Percentiles rank a stretch among this genome's conserved stretches.
Evolutionary conservation across 1,284 basidiomycete genomes (phyloP).

Genomic region (Termitomyces sp.): DNA sequence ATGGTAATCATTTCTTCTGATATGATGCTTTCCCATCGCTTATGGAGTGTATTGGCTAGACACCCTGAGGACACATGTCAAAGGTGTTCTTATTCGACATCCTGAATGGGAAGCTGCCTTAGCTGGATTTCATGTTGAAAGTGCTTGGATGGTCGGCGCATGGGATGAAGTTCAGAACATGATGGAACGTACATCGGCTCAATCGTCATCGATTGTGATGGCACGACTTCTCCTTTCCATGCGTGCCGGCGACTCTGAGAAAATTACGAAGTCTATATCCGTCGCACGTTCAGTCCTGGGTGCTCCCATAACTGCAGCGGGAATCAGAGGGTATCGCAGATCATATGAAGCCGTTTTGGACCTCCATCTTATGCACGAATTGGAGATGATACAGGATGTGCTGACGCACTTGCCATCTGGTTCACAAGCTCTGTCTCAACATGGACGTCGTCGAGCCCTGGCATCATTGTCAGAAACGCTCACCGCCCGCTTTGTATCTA

Average conservation of each 20-base stretch:
- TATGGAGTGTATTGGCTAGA: constrained; percentile 45
- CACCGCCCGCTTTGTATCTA: constrained; percentile 65
- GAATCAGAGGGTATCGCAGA: constrained; percentile 75
- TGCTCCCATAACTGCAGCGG: constrained; percentile 75
- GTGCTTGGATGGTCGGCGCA: constrained; percentile 93
- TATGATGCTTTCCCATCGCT: background rate
- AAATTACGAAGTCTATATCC: constrained; percentile 50
- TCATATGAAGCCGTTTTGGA: constrained; percentile 86
- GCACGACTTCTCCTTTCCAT: constrained; percentile 83
- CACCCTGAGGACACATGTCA: constrained; percentile 92
- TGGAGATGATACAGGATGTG: constrained; percentile 70
- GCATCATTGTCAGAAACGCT: constrained; percentile 44
- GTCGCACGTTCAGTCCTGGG: constrained; percentile 79
- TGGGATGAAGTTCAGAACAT: constrained; percentile 78
- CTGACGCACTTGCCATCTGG: constrained; percentile 30
- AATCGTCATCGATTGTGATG: constrained; percentile 68
- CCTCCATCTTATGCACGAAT: constrained; percentile 86
- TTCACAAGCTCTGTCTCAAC: constrained; percentile 31
- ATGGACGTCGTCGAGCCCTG: constrained; percentile 30
- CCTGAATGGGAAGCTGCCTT: constrained; percentile 82
- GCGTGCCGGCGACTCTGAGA: constrained; percentile 45
- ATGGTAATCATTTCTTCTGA: constrained; percentile 59
- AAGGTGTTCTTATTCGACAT: constrained; percentile 83
- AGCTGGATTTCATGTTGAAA: constrained; percentile 87
- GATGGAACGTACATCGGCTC: constrained; percentile 43